Percentiles rank a stretch among this genome's conserved stretches.
Evolutionary conservation across 805 yeast species (phyloP).

Genomic region (Lipomyces yamadae): DNA sequence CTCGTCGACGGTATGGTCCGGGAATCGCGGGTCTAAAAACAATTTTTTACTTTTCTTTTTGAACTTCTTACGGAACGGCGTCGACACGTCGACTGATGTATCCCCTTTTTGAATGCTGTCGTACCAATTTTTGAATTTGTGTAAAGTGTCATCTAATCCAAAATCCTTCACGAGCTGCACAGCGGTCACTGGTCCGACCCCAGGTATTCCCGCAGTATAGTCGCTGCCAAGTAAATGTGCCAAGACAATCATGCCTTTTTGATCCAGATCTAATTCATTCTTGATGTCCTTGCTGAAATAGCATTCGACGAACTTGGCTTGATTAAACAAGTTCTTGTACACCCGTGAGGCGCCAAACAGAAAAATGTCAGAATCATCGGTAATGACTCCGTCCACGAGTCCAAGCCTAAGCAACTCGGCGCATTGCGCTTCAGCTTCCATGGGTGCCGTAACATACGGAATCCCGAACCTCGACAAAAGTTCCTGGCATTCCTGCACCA

Average conservation of each 20-base stretch:
- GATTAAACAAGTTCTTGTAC: constrained; percentile 93
- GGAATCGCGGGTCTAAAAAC: constrained; percentile 66
- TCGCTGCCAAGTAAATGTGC: constrained; percentile 92
- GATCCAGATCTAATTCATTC: constrained; percentile 65
- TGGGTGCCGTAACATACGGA: constrained; percentile 94
- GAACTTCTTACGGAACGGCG: constrained; percentile 62
- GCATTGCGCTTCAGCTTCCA: constrained; percentile 99
- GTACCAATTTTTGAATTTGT: constrained; percentile 62
- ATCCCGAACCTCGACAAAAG: constrained; percentile 85
- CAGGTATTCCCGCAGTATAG: constrained; percentile 89
- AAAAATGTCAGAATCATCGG: constrained; percentile 97
- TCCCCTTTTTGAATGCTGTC: constrained; percentile 49
- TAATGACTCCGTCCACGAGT: constrained; percentile 90
- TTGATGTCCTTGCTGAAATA: constrained; percentile 66
- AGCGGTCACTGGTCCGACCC: constrained; percentile 92
- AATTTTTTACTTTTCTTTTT: constrained; percentile 60
- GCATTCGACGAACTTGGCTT: constrained; percentile 87
- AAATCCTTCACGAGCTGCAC: constrained; percentile 91
- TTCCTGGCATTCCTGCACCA: constrained; percentile 92
- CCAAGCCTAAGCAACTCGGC: constrained; percentile 72
- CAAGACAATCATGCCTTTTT: constrained; percentile 70
- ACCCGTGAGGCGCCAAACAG: constrained; percentile 83
- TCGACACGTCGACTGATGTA: constrained; percentile 50
- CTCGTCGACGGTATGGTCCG: constrained; percentile 66
- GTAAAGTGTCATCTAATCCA: constrained; percentile 53